phyloP scores from a whole-genome alignment of 352 stramenopile genomes.

The Phytophthora citricola region DNA sequence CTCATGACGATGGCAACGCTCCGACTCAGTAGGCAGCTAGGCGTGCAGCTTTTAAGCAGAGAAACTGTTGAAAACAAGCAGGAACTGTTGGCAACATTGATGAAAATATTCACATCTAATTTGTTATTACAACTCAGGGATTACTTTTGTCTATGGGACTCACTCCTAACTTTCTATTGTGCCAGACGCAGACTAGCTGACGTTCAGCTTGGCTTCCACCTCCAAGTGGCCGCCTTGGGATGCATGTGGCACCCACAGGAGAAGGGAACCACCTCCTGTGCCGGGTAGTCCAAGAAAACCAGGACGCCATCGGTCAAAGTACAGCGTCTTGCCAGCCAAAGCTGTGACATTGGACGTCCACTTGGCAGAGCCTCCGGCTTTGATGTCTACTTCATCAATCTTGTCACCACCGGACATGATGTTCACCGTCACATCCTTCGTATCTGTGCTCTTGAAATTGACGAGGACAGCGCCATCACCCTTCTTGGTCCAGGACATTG shows the following conservation, averaged over 20 bases:
- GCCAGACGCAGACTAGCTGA: slow-evolving; percentile 35
- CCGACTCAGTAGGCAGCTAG: too few species aligned
- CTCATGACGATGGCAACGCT: too few species aligned
- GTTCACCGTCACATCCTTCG: slow-evolving; percentile 52
- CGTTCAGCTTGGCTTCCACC: slow-evolving; percentile 55
- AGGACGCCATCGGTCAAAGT: slow-evolving; percentile 71
- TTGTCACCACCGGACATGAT: slow-evolving; percentile 53
- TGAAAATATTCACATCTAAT: slow-evolving; percentile 11
- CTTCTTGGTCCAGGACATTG: slow-evolving; percentile 46
- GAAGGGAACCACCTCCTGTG: slow-evolving; percentile 64
- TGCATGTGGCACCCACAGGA: slow-evolving; percentile 62
- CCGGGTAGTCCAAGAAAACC: slow-evolving; percentile 62
- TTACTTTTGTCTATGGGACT: slow-evolving; percentile 5
- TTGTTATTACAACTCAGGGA: slow-evolving; percentile 6
- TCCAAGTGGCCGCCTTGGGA: slow-evolving; percentile 52
- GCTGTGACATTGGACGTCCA: slow-evolving; percentile 45
- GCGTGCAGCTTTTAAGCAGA: too few species aligned
- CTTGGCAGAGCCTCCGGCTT: slow-evolving; percentile 30
- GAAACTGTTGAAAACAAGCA: not conserved
- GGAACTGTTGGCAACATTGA: not conserved
- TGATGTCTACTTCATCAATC: slow-evolving; percentile 45
- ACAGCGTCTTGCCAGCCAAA: slow-evolving; percentile 68
- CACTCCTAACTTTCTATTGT: slow-evolving; percentile 10
- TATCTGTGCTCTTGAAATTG: slow-evolving; percentile 53
- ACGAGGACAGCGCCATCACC: slow-evolving; percentile 47